Percentiles rank a stretch among this genome's conserved stretches.
phyloP scores from a whole-genome alignment of 208 protist species.

The Acanthamoeba castellanii region DNA sequence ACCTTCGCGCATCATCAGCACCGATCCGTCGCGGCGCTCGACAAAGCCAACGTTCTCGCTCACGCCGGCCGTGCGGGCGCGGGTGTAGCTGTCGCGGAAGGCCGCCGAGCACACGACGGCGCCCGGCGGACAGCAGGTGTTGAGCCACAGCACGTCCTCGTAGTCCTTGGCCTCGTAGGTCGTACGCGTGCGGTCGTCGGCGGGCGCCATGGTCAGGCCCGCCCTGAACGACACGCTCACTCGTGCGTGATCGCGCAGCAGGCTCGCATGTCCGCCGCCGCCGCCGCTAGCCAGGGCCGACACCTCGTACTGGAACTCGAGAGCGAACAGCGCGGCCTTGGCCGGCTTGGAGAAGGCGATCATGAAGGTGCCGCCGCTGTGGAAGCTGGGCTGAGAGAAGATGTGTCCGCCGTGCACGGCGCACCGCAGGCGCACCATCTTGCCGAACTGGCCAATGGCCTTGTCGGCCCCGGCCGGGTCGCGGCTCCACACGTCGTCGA shows the following conservation, averaged over 20 bases:
- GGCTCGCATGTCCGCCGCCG: too few species aligned
- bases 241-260: neutral
- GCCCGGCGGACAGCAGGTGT: neutral
- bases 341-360: neutral
- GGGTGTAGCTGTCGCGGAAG: neutral
- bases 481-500: conserved; percentile 20
- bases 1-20: neutral
- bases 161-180: conserved; percentile 21
- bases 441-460: conserved; percentile 6
- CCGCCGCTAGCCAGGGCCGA: too few species aligned
- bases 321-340: neutral
- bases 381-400: conserved; percentile 25
- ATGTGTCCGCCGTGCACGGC: neutral
- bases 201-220: neutral
- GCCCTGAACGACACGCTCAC: neutral
- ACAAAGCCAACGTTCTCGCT: neutral
- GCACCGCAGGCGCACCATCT: neutral
- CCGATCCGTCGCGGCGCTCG: neutral
- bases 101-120: conserved; percentile 31
- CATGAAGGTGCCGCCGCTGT: conserved; percentile 56
- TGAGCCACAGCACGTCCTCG: conserved; percentile 12
- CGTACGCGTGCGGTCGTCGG: neutral
- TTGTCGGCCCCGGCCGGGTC: conserved; percentile 5
- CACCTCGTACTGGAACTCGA: neutral
- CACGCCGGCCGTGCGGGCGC: neutral